A percentile compares a stretch with the other conserved stretches of the same genome.
Conservation (phyloP, 2,329 filamentous ascomycete species). For the Sclerotinia glacialis region DNA sequence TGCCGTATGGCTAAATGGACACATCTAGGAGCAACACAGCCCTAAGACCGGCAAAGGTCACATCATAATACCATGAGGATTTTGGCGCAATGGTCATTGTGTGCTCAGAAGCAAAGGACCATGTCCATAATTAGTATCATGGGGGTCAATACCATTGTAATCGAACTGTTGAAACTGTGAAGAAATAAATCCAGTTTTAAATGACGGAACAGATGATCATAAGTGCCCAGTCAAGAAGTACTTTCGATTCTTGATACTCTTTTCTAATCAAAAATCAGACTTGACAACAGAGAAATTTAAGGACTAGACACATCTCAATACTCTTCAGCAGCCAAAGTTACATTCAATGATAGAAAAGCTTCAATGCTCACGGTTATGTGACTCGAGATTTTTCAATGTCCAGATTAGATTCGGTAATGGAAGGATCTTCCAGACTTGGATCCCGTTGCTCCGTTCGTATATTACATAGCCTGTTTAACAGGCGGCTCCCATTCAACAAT, state of each 20-base stretch:
- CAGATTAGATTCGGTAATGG: not conserved
- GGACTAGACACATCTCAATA: not conserved
- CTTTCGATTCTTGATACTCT: no score
- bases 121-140: not conserved
- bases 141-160: fast-evolving
- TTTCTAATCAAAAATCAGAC: no score
- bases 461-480: not conserved
- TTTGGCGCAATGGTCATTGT: no score
- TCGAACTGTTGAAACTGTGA: not conserved
- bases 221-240: no score
- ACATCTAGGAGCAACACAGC: not conserved
- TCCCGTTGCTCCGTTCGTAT: no score
- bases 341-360: not conserved
- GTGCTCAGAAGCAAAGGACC: not conserved
- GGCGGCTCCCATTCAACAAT: not conserved
- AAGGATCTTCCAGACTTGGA: not conserved
- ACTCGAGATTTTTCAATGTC: not conserved
- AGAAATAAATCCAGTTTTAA: not conserved
- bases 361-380: no score
- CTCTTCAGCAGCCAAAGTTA: not conserved
- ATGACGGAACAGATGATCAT: not conserved
- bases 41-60: no score
- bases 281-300: not conserved
- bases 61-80: not conserved
- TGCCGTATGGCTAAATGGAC: not conserved